Conservation (phyloP, 331 rosid species). For the Malus hybrid region DNA sequence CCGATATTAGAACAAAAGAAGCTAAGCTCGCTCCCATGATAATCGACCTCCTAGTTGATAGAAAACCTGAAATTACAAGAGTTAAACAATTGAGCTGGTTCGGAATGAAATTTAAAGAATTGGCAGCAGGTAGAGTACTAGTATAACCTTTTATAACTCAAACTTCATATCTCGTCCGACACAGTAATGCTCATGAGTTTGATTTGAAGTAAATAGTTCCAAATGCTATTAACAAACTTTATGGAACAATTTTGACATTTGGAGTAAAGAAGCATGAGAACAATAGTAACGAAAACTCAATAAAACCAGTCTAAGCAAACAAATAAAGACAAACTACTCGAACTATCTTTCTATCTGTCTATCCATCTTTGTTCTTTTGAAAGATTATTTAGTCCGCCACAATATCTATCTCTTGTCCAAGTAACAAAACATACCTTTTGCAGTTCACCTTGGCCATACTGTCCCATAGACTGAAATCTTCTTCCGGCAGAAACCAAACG, state of each 20-base stretch:
- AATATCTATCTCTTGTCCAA: background rate
- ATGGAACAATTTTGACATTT: too few species aligned
- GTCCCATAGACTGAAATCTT: slow-evolving; percentile 95
- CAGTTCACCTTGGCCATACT: slow-evolving; percentile 86
- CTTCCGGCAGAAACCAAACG: slow-evolving; percentile 75
- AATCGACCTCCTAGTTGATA: background rate
- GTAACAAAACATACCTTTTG: slow-evolving; percentile 55
- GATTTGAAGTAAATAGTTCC: too few species aligned
- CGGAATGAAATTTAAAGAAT: background rate
- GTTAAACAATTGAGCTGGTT: background rate
- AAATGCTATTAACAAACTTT: too few species aligned
- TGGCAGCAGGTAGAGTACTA: background rate
- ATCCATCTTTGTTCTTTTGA: background rate
- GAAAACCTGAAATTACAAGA: background rate
- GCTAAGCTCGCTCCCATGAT: background rate
- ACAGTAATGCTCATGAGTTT: too few species aligned
- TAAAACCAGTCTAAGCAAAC: too few species aligned
- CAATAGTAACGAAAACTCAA: too few species aligned
- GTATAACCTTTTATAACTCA: background rate
- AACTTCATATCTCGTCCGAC: too few species aligned
- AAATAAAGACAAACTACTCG: too few species aligned
- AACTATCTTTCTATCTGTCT: too few species aligned
- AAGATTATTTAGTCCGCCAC: background rate
- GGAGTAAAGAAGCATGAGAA: too few species aligned
- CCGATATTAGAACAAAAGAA: background rate